Conservation (phyloP, 2,329 filamentous ascomycete genomes). For the Blastomyces emzantsi region DNA sequence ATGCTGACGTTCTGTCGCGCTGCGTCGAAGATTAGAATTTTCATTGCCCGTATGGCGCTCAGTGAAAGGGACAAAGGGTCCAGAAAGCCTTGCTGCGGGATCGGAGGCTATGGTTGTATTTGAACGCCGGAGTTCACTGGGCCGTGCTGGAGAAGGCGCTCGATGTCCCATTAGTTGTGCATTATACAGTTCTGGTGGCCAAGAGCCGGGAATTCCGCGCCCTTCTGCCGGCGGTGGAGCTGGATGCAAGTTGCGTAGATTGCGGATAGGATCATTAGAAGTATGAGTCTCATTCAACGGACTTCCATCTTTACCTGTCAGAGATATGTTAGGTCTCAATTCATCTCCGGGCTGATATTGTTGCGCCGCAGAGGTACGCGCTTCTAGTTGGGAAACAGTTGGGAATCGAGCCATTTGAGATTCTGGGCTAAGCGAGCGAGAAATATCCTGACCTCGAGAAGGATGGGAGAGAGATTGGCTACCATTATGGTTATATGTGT, state of each 20-base stretch:
- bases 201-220: conserved; percentile 7
- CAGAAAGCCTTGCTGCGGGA: conserved; percentile 20
- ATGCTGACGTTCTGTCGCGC: conserved; percentile 23
- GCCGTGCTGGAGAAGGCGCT: background rate
- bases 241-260: background rate
- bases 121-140: conserved; percentile 17
- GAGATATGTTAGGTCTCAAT: background rate
- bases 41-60: conserved; percentile 2
- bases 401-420: conserved; percentile 15
- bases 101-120: conserved; percentile 22
- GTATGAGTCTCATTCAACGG: background rate
- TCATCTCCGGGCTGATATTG: background rate
- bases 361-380: background rate
- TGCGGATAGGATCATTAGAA: background rate
- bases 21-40: conserved; percentile 20
- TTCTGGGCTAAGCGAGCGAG: conserved; percentile 7
- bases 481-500: conserved; percentile 7
- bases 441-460: background rate
- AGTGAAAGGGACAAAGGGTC: conserved; percentile 20
- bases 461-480: background rate
- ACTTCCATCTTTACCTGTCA: background rate
- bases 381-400: conserved; percentile 15
- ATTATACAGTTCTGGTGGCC: conserved; percentile 6
- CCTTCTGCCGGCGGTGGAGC: background rate
- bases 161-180: background rate